Percentiles rank a stretch among this genome's conserved stretches.
phyloP scores from a whole-genome alignment of 495 filamentous ascomycete genomes.

The Durotheca rogersii region DNA sequence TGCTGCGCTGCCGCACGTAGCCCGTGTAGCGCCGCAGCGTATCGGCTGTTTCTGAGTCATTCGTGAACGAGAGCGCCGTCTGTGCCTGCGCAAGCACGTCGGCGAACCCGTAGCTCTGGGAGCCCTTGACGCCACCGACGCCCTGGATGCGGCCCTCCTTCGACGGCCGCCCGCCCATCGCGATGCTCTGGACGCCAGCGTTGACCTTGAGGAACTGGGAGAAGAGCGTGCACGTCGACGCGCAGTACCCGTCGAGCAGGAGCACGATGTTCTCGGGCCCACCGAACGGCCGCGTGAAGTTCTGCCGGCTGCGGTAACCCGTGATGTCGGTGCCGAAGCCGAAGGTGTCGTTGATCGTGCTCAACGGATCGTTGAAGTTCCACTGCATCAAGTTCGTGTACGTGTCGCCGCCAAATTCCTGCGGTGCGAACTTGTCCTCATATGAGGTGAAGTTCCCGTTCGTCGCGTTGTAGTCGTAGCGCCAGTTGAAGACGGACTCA shows the following conservation, averaged over 20 bases:
- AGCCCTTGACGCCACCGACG: constrained; percentile 61
- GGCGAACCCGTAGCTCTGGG: constrained; percentile 33
- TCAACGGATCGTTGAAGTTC: constrained; percentile 41
- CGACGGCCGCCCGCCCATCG: constrained; percentile 59
- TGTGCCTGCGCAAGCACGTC: constrained; percentile 37
- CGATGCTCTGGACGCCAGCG: constrained; percentile 59
- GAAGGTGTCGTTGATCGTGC: constrained; percentile 41
- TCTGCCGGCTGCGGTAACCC: constrained; percentile 42
- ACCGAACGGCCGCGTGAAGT: constrained; percentile 46
- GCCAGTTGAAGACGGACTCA: constrained; percentile 41
- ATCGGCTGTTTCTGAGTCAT: constrained; percentile 38
- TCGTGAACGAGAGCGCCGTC: constrained; percentile 33
- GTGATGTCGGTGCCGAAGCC: constrained; percentile 45
- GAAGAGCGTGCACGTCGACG: constrained; percentile 64
- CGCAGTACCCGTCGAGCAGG: constrained; percentile 63
- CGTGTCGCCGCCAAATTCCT: constrained; percentile 30
- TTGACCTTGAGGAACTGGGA: constrained; percentile 55
- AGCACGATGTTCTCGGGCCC: constrained; percentile 46
- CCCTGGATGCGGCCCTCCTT: constrained; percentile 60
- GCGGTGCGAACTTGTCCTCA: constrained; percentile 41
- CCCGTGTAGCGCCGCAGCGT: constrained; percentile 54
- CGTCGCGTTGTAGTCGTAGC: constrained; percentile 40
- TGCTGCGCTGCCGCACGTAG: constrained; percentile 36
- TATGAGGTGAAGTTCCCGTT: constrained; percentile 39
- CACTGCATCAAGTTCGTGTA: constrained; percentile 44